Conservation (phyloP, 2,329 filamentous ascomycete genomes). For the Epichloe hybrida region DNA sequence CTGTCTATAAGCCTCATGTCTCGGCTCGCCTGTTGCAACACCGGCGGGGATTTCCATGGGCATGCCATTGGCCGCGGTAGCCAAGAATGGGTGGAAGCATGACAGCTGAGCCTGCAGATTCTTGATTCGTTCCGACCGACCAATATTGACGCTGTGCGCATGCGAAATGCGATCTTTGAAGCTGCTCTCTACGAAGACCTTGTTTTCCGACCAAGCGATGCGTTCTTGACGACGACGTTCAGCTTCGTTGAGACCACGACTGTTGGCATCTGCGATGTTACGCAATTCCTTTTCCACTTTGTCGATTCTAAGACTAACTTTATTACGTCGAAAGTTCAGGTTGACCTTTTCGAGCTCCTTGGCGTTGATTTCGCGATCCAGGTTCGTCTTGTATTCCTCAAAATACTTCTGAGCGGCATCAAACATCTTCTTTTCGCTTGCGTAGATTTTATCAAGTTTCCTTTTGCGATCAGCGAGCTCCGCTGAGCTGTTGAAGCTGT, state of each 20-base stretch:
- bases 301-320: constrained; percentile 54
- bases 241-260: constrained; percentile 49
- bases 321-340: constrained; percentile 56
- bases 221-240: constrained; percentile 43
- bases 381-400: constrained; percentile 43
- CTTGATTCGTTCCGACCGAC: constrained; percentile 17
- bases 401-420: constrained; percentile 42
- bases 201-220: constrained; percentile 32
- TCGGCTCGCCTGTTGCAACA: constrained; percentile 7
- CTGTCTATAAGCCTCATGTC: constrained; percentile 8
- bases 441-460: constrained; percentile 37
- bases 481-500: constrained; percentile 49
- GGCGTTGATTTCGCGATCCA: constrained; percentile 48
- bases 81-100: constrained; percentile 19
- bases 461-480: constrained; percentile 46
- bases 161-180: constrained; percentile 30
- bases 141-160: constrained; percentile 20
- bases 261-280: constrained; percentile 56
- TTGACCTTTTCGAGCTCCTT: constrained; percentile 51
- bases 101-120: constrained; percentile 19
- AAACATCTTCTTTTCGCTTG: constrained; percentile 43
- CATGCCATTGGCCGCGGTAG: constrained; percentile 18
- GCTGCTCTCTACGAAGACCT: constrained; percentile 30
- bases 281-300: constrained; percentile 63
- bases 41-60: constrained; percentile 15